Evolutionary conservation across 2,329 filamentous ascomycete genomes (phyloP).

Genomic region (Sporothrix pseudoabietina): DNA sequence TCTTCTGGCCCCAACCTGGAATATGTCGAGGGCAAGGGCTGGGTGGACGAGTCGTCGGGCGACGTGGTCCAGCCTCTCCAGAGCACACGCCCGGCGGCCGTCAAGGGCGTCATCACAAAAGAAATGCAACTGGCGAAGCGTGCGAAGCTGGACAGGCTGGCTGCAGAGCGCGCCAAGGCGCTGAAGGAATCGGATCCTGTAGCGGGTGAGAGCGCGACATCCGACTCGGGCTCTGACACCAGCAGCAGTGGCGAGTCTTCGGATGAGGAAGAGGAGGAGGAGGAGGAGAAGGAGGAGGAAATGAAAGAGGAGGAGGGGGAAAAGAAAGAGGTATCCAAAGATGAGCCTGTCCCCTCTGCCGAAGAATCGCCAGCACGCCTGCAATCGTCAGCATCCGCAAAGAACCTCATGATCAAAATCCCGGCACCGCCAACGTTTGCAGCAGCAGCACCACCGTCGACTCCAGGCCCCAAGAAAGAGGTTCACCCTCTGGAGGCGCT

Average conservation of each 20-base stretch:
- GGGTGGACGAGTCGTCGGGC: conserved; percentile 74
- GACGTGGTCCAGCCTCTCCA: conserved; percentile 67
- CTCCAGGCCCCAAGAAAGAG: conserved; percentile 48
- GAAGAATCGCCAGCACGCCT: conserved; percentile 46
- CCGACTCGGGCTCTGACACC: conserved; percentile 28
- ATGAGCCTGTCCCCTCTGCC: conserved; percentile 37
- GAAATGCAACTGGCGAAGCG: conserved; percentile 36
- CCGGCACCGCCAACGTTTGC: conserved; percentile 41
- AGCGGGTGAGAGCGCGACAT: conserved; percentile 34
- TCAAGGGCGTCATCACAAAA: conserved; percentile 32
- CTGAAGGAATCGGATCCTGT: neutral
- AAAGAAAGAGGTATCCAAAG: conserved; percentile 31
- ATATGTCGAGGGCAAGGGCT: conserved; percentile 83
- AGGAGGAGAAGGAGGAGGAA: conserved; percentile 30
- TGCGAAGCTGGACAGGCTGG: conserved; percentile 32
- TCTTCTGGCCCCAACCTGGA: conserved; percentile 48
- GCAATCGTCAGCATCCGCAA: conserved; percentile 54
- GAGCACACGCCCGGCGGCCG: conserved; percentile 39
- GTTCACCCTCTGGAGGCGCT: conserved; percentile 89
- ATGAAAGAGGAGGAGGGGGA: conserved; percentile 27
- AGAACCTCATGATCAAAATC: conserved; percentile 59
- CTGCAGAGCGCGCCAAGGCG: conserved; percentile 26
- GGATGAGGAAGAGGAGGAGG: conserved; percentile 32
- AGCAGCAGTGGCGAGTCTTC: conserved; percentile 38
- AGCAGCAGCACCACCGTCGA: conserved; percentile 35